phyloP scores from a whole-genome alignment of 306 rosid genomes.

The Macrotyloma uniflorum region DNA sequence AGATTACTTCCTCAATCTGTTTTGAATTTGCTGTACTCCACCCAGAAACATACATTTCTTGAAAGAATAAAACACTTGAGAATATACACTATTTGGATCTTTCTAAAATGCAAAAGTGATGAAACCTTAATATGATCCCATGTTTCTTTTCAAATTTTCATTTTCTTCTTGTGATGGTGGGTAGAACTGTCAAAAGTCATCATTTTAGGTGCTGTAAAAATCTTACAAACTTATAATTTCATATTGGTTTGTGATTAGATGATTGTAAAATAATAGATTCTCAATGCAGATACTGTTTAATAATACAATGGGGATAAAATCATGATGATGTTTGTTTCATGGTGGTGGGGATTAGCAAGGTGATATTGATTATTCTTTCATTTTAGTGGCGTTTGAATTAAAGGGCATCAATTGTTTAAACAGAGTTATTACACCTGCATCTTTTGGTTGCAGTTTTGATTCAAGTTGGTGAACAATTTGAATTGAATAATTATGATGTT shows the following conservation, averaged over 20 bases:
- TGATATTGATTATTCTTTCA: not conserved
- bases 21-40: slow-evolving; percentile 11
- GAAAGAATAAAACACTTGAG: not conserved
- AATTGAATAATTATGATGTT: slow-evolving; percentile 16
- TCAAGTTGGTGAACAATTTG: slow-evolving; percentile 8
- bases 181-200: too few relatives aligned
- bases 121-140: not conserved
- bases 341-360: not conserved
- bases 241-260: not conserved
- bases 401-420: not conserved
- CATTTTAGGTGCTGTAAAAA: too few relatives aligned
- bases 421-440: not conserved
- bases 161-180: too few relatives aligned
- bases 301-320: not conserved
- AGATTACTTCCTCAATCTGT: not conserved
- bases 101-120: not conserved
- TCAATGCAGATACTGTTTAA: not conserved
- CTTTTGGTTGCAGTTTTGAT: not conserved
- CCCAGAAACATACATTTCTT: not conserved
- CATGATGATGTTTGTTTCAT: not conserved
- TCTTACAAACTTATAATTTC: too few relatives aligned
- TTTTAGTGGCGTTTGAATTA: not conserved
- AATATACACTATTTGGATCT: not conserved
- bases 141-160: too few relatives aligned
- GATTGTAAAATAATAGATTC: too few relatives aligned